Percentiles rank a stretch among this genome's conserved stretches.
Conservation (phyloP, 768 basidiomycete genomes). For the Naganishia antarctica region DNA sequence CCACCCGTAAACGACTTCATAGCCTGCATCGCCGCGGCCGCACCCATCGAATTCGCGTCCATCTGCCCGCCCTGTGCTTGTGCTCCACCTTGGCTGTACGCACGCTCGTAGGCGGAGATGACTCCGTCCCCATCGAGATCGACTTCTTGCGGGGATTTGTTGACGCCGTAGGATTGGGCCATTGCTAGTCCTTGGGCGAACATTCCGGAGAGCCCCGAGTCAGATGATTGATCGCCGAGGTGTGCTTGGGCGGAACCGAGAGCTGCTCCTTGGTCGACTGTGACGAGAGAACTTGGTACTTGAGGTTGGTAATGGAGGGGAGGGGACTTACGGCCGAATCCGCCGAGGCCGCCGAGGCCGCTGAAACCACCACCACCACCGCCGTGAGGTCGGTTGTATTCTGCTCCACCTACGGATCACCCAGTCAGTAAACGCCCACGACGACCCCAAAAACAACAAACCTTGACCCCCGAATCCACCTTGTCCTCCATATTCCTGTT, state of each 20-base stretch:
- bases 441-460: neutral
- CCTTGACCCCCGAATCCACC: neutral
- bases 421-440: neutral
- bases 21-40: constrained; percentile 71
- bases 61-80: constrained; percentile 52
- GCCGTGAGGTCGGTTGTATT: constrained; percentile 40
- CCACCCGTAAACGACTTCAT: constrained; percentile 59
- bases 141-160: constrained; percentile 56
- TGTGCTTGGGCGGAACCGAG: constrained; percentile 57
- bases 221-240: constrained; percentile 53
- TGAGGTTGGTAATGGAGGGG: neutral
- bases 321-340: constrained; percentile 10
- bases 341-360: constrained; percentile 10
- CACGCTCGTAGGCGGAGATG: constrained; percentile 59
- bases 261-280: constrained; percentile 65
- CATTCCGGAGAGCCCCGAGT: constrained; percentile 2
- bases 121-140: constrained; percentile 67
- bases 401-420: constrained; percentile 29
- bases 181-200: constrained; percentile 22
- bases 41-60: constrained; percentile 53
- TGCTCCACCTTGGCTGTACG: constrained; percentile 59
- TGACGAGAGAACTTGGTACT: neutral
- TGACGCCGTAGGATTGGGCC: constrained; percentile 30
- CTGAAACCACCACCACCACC: constrained; percentile 20
- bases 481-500: neutral